Percentiles rank a stretch among this genome's conserved stretches.
These are phyloP conservation scores for Citrus medica DNA, from an alignment of 345 rosid genomes.

Conservation along the genomic window DNA sequence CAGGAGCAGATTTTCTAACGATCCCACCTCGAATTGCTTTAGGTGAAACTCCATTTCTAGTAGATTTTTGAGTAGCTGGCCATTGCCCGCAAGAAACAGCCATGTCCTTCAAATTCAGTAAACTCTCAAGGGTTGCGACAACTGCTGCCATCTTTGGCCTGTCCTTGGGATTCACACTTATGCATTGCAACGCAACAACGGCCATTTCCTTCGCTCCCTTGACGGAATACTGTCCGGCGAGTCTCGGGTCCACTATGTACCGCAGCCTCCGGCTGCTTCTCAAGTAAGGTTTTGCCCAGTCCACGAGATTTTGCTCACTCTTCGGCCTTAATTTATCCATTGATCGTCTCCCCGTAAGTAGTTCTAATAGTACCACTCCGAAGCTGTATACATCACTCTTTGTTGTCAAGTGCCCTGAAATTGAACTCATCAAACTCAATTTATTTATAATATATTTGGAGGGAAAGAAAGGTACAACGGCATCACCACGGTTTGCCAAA, in stretches of 20 bases:
- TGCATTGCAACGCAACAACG: conserved; percentile 57
- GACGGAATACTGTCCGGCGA: conserved; percentile 76
- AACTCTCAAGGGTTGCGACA: conserved; percentile 59
- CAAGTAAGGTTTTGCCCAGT: conserved; percentile 80
- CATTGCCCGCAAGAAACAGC: conserved; percentile 69
- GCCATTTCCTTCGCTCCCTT: conserved; percentile 87
- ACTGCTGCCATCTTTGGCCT: conserved; percentile 77
- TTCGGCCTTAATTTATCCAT: conserved; percentile 67
- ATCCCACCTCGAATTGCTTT: conserved; percentile 26
- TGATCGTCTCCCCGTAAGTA: conserved; percentile 81
- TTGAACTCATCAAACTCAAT: neutral
- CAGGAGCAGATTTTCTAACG: conserved; percentile 44
- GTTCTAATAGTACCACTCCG: conserved; percentile 84
- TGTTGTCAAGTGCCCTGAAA: conserved; percentile 83
- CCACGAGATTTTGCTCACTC: conserved; percentile 74
- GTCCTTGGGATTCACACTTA: conserved; percentile 78
- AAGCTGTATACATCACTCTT: conserved; percentile 89
- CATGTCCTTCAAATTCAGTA: conserved; percentile 69
- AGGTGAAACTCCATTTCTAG: conserved; percentile 29
- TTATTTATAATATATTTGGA: no score
- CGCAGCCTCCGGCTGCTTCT: conserved; percentile 66
- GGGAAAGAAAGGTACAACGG: no score
- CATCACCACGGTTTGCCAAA: no score
- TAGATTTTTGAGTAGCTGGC: conserved; percentile 41
- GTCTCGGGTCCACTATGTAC: conserved; percentile 69